phyloP scores from a whole-genome alignment of 2,329 filamentous ascomycete species.

The Monilinia fructigena region DNA sequence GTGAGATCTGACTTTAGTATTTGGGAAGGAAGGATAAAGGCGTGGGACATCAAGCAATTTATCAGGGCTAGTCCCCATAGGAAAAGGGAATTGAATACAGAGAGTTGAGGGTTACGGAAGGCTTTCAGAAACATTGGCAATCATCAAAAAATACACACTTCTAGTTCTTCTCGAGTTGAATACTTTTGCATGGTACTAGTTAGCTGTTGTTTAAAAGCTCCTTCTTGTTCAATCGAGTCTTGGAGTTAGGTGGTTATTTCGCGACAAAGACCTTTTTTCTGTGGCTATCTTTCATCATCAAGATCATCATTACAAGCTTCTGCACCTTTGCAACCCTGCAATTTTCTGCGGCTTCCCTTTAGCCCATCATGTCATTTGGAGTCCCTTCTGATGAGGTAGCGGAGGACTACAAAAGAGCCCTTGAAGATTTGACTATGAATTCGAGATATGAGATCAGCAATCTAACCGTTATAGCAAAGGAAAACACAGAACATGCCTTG shows the following conservation, averaged over 20 bases:
- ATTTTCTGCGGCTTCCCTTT: slow-evolving; percentile 30
- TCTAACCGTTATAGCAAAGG: slow-evolving; percentile 93
- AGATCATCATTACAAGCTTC: slow-evolving; percentile 24
- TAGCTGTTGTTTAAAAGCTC: slow-evolving; percentile 40
- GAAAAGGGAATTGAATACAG: slow-evolving; percentile 25
- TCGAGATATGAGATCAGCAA: slow-evolving; percentile 96
- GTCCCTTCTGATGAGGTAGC: slow-evolving; percentile 75
- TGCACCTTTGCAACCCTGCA: slow-evolving; percentile 30
- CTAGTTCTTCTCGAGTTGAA: slow-evolving; percentile 41
- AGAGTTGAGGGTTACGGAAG: slow-evolving; percentile 28
- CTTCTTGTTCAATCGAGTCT: slow-evolving; percentile 31
- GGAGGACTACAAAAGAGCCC: slow-evolving; percentile 88
- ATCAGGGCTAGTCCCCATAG: slow-evolving; percentile 30
- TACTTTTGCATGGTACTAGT: slow-evolving; percentile 42
- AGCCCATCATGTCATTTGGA: slow-evolving; percentile 61
- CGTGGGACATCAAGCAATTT: slow-evolving; percentile 29
- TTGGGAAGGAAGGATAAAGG: slow-evolving; percentile 29
- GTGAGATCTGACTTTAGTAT: slow-evolving; percentile 22
- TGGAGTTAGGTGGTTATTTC: slow-evolving; percentile 33
- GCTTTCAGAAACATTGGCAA: slow-evolving; percentile 35
- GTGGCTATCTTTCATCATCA: slow-evolving; percentile 32
- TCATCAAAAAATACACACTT: slow-evolving; percentile 42
- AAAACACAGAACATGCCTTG: slow-evolving; percentile 93
- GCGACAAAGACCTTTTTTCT: slow-evolving; percentile 34
- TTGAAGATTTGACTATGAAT: slow-evolving; percentile 89